Percentiles rank a stretch among this genome's conserved stretches.
Evolutionary conservation across 345 rosid species (phyloP).

Genomic region (Syzygium oleosum): DNA sequence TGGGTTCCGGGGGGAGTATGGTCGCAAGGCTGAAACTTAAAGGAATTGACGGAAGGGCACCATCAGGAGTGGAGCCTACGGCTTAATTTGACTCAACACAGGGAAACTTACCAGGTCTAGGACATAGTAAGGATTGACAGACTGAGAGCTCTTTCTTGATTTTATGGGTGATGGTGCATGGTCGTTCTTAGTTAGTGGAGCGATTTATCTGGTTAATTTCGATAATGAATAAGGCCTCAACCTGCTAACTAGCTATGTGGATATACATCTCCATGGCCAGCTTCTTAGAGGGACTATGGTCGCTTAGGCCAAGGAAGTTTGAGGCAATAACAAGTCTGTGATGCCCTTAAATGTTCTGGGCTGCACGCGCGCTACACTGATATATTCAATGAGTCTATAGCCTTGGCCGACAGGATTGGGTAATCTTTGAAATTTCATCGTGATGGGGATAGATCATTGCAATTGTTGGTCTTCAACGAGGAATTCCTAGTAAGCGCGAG

Average conservation of each 20-base stretch:
- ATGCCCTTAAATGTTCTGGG: conserved; percentile 24
- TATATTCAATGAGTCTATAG: conserved; percentile 32
- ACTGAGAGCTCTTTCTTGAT: too few relatives aligned
- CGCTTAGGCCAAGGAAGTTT: neutral
- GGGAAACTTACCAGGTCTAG: too few relatives aligned
- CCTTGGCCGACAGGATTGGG: conserved; percentile 23
- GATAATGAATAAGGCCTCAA: neutral
- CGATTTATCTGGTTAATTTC: neutral
- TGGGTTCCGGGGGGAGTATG: too few relatives aligned
- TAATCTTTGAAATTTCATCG: too few relatives aligned
- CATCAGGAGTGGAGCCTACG: neutral
- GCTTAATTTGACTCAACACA: neutral
- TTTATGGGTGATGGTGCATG: too few relatives aligned
- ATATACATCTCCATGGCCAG: neutral
- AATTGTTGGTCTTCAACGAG: too few relatives aligned
- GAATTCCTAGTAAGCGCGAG: too few relatives aligned
- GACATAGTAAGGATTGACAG: too few relatives aligned
- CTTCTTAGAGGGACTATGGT: neutral
- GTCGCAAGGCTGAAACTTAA: too few relatives aligned
- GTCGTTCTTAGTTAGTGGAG: neutral
- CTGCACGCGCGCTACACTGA: conserved; percentile 26
- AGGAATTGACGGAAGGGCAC: too few relatives aligned
- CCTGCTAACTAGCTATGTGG: neutral
- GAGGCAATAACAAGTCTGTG: neutral
- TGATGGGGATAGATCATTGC: too few relatives aligned